Conservation (phyloP, 1,284 basidiomycete genomes). For the Ganoderma lingzhi region DNA sequence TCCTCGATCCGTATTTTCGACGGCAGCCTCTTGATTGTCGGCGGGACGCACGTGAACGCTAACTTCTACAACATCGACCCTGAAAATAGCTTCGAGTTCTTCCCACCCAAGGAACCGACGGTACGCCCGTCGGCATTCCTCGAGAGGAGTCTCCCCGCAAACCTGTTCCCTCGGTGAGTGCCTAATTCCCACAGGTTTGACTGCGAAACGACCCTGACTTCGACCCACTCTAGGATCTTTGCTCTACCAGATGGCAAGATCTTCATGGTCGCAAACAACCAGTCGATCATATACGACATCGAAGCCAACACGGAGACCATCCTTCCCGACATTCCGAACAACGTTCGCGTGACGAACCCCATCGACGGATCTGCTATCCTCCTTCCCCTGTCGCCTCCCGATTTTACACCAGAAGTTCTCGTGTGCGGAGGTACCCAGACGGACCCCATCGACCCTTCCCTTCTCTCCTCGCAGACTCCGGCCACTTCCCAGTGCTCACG, state of each 20-base stretch:
- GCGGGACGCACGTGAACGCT: constrained; percentile 80
- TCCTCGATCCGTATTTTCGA: constrained; percentile 52
- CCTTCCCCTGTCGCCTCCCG: constrained; percentile 54
- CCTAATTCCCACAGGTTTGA: constrained; percentile 6
- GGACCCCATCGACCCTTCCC: constrained; percentile 40
- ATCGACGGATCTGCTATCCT: constrained; percentile 56
- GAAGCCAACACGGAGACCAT: constrained; percentile 47
- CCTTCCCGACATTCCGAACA: constrained; percentile 57
- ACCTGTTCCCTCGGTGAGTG: constrained; percentile 62
- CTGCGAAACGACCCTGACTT: not conserved
- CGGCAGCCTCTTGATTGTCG: constrained; percentile 51
- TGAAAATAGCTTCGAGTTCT: constrained; percentile 76
- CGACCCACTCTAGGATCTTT: constrained; percentile 29
- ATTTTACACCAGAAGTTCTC: constrained; percentile 57
- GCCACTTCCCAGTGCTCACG: constrained; percentile 53
- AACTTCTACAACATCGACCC: constrained; percentile 66
- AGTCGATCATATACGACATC: constrained; percentile 43
- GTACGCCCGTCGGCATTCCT: constrained; percentile 62
- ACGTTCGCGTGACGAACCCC: constrained; percentile 54
- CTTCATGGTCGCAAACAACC: constrained; percentile 55
- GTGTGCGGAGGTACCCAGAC: constrained; percentile 54
- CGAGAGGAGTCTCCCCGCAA: constrained; percentile 62
- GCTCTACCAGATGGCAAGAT: constrained; percentile 48
- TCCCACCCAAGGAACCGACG: constrained; percentile 61
- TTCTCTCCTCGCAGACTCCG: constrained; percentile 49